These are phyloP conservation scores for Trichosporon sp. DNA, from an alignment of 1,284 basidiomycete genomes.

Conservation along the genomic window DNA sequence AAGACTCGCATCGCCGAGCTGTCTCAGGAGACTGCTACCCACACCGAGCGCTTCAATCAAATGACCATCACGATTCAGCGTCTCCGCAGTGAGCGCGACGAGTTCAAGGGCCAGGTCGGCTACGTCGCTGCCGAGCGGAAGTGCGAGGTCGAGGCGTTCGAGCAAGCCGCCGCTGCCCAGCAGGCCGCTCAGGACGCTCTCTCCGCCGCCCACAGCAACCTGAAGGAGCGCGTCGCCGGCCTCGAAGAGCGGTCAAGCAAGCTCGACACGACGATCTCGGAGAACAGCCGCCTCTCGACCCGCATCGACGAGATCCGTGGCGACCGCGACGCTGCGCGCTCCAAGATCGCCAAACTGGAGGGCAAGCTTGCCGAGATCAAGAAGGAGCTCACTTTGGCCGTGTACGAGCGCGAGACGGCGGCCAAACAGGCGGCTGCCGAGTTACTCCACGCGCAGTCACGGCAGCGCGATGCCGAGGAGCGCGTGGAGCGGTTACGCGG, in stretches of 20 bases:
- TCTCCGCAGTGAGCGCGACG: slow-evolving; percentile 30
- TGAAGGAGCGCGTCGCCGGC: slow-evolving; percentile 4
- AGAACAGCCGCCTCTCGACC: background rate
- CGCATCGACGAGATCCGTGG: slow-evolving; percentile 18
- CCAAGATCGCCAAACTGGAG: slow-evolving; percentile 20
- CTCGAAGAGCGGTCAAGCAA: slow-evolving; percentile 11
- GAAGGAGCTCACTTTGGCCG: slow-evolving; percentile 1
- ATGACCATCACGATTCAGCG: slow-evolving; percentile 31
- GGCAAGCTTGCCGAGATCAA: slow-evolving; percentile 20
- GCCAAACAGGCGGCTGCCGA: background rate
- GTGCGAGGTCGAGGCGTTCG: slow-evolving; percentile 21
- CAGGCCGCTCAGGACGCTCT: slow-evolving; percentile 14
- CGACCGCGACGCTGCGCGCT: slow-evolving; percentile 18
- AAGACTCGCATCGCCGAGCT: slow-evolving; percentile 12
- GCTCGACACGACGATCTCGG: background rate
- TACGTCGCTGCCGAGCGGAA: slow-evolving; percentile 26
- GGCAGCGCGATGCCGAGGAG: slow-evolving; percentile 18
- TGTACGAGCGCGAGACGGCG: slow-evolving; percentile 20
- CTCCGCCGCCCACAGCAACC: background rate
- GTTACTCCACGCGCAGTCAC: background rate
- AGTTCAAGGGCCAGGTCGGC: slow-evolving; percentile 22
- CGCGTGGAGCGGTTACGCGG: slow-evolving; percentile 1
- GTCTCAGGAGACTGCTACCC: slow-evolving; percentile 25
- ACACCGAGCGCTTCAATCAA: slow-evolving; percentile 27
- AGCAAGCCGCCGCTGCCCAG: background rate